These are phyloP conservation scores for Aphanoascus verrucosus DNA, from an alignment of 2,329 filamentous ascomycete species.

Conservation along the genomic window DNA sequence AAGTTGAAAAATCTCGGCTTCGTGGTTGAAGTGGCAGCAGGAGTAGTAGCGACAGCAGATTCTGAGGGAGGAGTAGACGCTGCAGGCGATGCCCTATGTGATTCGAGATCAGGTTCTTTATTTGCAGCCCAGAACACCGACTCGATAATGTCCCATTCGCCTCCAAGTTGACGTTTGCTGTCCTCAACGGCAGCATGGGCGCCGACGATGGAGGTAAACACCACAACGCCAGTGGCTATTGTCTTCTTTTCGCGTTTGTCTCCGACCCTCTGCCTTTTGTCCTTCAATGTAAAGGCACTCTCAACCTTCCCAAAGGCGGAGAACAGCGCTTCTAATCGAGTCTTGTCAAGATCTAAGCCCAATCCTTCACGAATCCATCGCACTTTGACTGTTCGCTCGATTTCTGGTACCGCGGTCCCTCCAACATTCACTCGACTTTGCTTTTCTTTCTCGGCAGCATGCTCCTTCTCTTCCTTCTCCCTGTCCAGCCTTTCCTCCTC, in stretches of 20 bases:
- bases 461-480: slow-evolving; percentile 36
- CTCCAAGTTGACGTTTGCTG: slow-evolving; percentile 32
- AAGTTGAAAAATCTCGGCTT: slow-evolving; percentile 26
- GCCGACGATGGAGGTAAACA: slow-evolving; percentile 48
- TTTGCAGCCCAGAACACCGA: slow-evolving; percentile 45
- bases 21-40: slow-evolving; percentile 14
- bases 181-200: slow-evolving; percentile 48
- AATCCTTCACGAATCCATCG: slow-evolving; percentile 44
- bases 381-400: slow-evolving; percentile 49
- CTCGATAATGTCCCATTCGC: slow-evolving; percentile 42
- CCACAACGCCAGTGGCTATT: slow-evolving; percentile 44
- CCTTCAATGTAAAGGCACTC: slow-evolving; percentile 44
- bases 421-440: slow-evolving; percentile 28
- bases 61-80: slow-evolving; percentile 5
- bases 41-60: slow-evolving; percentile 2
- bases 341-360: slow-evolving; percentile 39
- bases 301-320: slow-evolving; percentile 48
- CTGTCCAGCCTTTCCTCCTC: slow-evolving; percentile 26
- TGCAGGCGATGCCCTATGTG: slow-evolving; percentile 15
- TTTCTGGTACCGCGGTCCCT: slow-evolving; percentile 39
- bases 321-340: slow-evolving; percentile 40
- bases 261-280: slow-evolving; percentile 44
- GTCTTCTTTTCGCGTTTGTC: slow-evolving; percentile 43
- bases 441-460: slow-evolving; percentile 30
- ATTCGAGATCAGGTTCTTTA: slow-evolving; percentile 41